These are phyloP conservation scores for Lepidium sativum DNA, from an alignment of 345 rosid genomes.

Conservation along the genomic window DNA sequence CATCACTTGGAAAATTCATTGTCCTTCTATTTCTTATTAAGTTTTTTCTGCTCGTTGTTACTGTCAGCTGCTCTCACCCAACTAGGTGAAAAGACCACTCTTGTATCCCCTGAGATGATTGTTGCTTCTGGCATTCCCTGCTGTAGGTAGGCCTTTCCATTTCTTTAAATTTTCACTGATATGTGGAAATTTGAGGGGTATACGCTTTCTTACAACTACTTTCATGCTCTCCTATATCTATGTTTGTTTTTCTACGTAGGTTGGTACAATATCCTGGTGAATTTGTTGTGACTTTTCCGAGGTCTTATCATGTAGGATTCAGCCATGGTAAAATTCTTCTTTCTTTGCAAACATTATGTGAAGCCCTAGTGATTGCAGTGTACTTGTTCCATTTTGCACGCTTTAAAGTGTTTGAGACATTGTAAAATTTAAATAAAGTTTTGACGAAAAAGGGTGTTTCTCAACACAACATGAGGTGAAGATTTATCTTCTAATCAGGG, in stretches of 20 bases:
- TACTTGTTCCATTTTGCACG: slow-evolving; percentile 7
- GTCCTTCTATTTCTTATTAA: slow-evolving; percentile 12
- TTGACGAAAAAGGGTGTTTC: slow-evolving; percentile 10
- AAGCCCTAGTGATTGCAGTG: slow-evolving; percentile 11
- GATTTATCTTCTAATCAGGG: slow-evolving; percentile 5
- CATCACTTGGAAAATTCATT: background rate
- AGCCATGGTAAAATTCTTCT: slow-evolving; percentile 87
- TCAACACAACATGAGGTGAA: slow-evolving; percentile 10
- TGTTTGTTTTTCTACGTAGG: slow-evolving; percentile 41
- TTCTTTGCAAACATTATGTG: slow-evolving; percentile 15
- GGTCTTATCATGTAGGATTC: slow-evolving; percentile 99
- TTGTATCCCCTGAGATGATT: slow-evolving; percentile 77
- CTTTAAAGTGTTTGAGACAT: slow-evolving; percentile 6
- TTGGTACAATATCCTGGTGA: slow-evolving; percentile 97
- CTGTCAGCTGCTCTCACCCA: slow-evolving; percentile 70
- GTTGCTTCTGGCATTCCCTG: slow-evolving; percentile 88
- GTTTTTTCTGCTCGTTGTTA: slow-evolving; percentile 7
- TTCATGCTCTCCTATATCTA: slow-evolving; percentile 14
- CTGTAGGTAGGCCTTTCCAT: slow-evolving; percentile 61
- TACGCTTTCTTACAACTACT: slow-evolving; percentile 14
- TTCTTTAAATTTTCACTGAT: background rate
- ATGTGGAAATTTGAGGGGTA: background rate
- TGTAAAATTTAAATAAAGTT: background rate
- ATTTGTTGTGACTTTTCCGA: slow-evolving; percentile 98
- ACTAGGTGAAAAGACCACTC: slow-evolving; percentile 98